Percentiles rank a stretch among this genome's conserved stretches.
Conservation (phyloP, 2,329 filamentous ascomycete species). For the Sporothrix luriei region DNA sequence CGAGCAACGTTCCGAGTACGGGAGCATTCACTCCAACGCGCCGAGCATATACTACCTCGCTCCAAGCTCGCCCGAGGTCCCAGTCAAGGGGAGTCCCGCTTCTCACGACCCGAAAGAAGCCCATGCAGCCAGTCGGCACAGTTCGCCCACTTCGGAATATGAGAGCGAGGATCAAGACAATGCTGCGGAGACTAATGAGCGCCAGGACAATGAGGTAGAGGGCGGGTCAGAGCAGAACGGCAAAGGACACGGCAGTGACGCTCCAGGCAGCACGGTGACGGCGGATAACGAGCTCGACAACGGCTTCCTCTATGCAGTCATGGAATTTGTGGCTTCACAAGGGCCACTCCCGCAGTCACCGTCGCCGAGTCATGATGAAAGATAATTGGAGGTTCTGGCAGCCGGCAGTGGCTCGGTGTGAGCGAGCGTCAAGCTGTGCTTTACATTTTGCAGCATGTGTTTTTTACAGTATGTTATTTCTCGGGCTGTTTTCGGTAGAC, state of each 20-base stretch:
- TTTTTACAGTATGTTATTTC: conserved; percentile 10
- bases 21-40: neutral
- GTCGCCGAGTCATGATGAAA: neutral
- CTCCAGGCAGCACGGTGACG: neutral
- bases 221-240: neutral
- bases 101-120: neutral
- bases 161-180: too few species aligned
- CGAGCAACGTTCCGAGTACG: neutral
- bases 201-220: neutral
- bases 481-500: neutral
- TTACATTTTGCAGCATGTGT: neutral
- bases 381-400: neutral
- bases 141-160: neutral
- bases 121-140: neutral
- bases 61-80: conserved; percentile 7
- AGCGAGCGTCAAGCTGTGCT: neutral
- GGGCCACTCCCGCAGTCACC: neutral
- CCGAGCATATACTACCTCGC: conserved; percentile 30
- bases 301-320: conserved; percentile 22
- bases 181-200: too few species aligned
- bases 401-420: neutral
- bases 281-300: neutral
- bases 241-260: neutral
- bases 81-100: neutral
- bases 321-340: conserved; percentile 5